Evolutionary conservation across 805 yeast species (phyloP).

Genomic region (Danielozyma ontarioensis): DNA sequence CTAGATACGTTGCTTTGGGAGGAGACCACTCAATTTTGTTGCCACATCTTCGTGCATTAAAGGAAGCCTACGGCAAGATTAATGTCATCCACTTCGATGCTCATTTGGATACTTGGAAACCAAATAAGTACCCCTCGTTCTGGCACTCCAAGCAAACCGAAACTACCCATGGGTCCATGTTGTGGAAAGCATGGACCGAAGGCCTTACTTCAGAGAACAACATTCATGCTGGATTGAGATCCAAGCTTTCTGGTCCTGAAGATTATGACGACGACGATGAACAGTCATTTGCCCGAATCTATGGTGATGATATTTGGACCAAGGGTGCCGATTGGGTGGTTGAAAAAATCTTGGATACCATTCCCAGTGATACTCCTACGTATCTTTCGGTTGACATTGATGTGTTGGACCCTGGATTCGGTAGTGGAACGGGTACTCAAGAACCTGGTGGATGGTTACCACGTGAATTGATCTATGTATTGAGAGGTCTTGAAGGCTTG

Average conservation of each 20-base stretch:
- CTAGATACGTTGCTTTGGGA: constrained; percentile 67
- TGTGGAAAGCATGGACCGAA: constrained; percentile 75
- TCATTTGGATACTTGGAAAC: constrained; percentile 79
- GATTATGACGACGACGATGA: constrained; percentile 58
- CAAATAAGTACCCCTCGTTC: constrained; percentile 60
- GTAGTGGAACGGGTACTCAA: constrained; percentile 56
- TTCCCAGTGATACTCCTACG: constrained; percentile 63
- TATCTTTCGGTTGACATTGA: constrained; percentile 77
- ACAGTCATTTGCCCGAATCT: constrained; percentile 65
- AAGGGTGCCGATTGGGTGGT: constrained; percentile 59
- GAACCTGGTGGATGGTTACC: constrained; percentile 59
- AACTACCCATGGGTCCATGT: constrained; percentile 81
- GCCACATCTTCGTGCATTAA: constrained; percentile 65
- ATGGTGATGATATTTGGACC: constrained; percentile 70
- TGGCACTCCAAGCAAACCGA: constrained; percentile 56
- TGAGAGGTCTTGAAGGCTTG: constrained; percentile 40
- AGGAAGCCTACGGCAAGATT: constrained; percentile 57
- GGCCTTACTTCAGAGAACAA: constrained; percentile 56
- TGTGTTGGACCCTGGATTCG: constrained; percentile 53
- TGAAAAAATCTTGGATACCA: constrained; percentile 44
- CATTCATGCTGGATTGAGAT: constrained; percentile 73
- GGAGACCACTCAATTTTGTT: constrained; percentile 79
- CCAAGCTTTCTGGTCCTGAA: constrained; percentile 59
- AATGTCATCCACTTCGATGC: constrained; percentile 82
- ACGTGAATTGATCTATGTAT: constrained; percentile 45